Conservation (phyloP, 257 asterid genomes). For the Thymus quinquecostatus region DNA sequence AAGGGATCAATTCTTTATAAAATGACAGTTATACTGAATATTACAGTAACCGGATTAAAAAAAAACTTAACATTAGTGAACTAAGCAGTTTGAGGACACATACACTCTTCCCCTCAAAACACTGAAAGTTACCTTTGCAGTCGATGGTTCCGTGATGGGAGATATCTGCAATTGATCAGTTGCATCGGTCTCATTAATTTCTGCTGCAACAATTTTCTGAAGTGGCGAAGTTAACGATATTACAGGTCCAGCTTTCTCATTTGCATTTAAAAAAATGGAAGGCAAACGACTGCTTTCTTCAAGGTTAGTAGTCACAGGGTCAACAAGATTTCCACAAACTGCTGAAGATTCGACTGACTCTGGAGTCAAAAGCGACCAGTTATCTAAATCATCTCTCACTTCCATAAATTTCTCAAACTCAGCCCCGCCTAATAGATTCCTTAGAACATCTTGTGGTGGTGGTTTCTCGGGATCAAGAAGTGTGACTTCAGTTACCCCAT, state of each 20-base stretch:
- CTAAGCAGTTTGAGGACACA: background rate
- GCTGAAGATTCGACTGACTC: conserved; percentile 41
- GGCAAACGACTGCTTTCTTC: conserved; percentile 38
- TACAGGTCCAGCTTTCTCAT: conserved; percentile 40
- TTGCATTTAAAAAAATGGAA: conserved; percentile 42
- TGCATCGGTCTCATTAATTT: conserved; percentile 40
- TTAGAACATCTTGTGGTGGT: conserved; percentile 66
- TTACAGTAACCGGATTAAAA: background rate
- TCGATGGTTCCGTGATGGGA: conserved; percentile 39
- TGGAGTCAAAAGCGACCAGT: conserved; percentile 42
- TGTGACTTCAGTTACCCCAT: conserved; percentile 57
- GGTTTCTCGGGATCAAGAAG: conserved; percentile 71
- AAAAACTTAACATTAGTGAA: background rate
- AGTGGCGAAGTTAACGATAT: conserved; percentile 39
- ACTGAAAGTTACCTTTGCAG: conserved; percentile 58
- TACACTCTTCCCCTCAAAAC: background rate
- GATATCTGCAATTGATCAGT: conserved; percentile 46
- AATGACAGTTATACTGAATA: background rate
- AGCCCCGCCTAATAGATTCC: conserved; percentile 61
- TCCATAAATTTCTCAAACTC: conserved; percentile 55
- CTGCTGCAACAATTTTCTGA: conserved; percentile 45
- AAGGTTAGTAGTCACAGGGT: conserved; percentile 37
- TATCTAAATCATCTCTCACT: conserved; percentile 43
- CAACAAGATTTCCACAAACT: conserved; percentile 41
- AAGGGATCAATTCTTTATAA: background rate